Conservation (phyloP, 2,329 filamentous ascomycete genomes). For the Blastomyces percursus region DNA sequence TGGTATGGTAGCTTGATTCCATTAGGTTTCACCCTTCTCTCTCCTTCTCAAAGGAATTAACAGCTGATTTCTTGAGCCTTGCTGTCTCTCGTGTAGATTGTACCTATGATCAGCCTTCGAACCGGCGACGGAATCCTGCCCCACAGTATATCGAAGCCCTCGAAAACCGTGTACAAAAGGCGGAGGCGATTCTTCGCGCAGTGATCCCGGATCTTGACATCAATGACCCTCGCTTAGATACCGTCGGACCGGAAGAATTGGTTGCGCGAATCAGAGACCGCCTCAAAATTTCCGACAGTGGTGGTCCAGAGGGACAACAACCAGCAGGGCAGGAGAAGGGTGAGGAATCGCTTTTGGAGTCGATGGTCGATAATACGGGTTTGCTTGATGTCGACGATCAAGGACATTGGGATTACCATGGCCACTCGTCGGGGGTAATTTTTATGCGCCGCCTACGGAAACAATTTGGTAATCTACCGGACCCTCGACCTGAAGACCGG, state of each 20-base stretch:
- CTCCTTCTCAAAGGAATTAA: background rate
- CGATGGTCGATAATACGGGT: slow-evolving; percentile 89
- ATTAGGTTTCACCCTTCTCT: background rate
- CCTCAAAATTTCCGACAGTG: slow-evolving; percentile 16
- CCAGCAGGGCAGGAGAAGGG: slow-evolving; percentile 32
- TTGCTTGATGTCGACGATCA: slow-evolving; percentile 84
- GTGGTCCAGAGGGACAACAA: slow-evolving; percentile 15
- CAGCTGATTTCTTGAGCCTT: background rate
- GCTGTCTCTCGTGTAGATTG: slow-evolving; percentile 51
- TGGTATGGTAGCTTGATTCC: slow-evolving; percentile 47
- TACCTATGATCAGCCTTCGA: slow-evolving; percentile 91
- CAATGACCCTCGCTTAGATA: slow-evolving; percentile 72
- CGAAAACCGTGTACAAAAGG: slow-evolving; percentile 70
- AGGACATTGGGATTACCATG: slow-evolving; percentile 91
- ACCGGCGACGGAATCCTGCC: slow-evolving; percentile 77
- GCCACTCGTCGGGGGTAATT: slow-evolving; percentile 80
- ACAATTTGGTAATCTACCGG: slow-evolving; percentile 63
- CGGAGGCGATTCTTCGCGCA: slow-evolving; percentile 66
- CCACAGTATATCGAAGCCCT: slow-evolving; percentile 89
- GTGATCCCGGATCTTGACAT: slow-evolving; percentile 77
- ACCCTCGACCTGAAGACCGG: slow-evolving; percentile 40
- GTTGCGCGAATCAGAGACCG: slow-evolving; percentile 33
- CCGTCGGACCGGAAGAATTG: slow-evolving; percentile 53
- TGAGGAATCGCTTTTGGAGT: slow-evolving; percentile 66
- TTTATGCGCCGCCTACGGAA: slow-evolving; percentile 81